These are phyloP conservation scores for Cladosporium phlei DNA, from an alignment of 2,329 filamentous ascomycete species.

Conservation along the genomic window DNA sequence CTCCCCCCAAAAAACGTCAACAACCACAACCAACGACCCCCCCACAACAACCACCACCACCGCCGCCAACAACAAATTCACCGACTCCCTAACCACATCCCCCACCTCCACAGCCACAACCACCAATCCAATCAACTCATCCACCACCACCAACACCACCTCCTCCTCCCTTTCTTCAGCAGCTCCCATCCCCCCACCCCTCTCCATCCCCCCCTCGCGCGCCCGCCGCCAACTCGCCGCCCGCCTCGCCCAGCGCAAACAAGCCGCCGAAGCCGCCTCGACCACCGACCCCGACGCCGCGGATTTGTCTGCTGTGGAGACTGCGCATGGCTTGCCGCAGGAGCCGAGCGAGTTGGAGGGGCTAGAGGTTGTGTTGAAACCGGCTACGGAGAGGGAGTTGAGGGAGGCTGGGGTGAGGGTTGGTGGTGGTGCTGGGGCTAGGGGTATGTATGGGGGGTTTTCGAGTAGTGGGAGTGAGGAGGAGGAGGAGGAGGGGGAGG, in stretches of 20 bases:
- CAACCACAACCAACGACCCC: constrained; percentile 8
- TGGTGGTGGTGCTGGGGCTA: constrained; percentile 11
- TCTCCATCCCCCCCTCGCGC: constrained; percentile 81
- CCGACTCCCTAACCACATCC: constrained; percentile 3
- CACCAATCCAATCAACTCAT: constrained; percentile 9
- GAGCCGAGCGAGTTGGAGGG: constrained; percentile 24
- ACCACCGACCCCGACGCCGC: constrained; percentile 30
- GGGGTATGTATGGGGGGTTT: constrained; percentile 24
- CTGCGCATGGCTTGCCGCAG: constrained; percentile 28
- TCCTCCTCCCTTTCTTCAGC: no score
- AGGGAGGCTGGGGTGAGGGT: constrained; percentile 21
- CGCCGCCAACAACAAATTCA: constrained; percentile 6
- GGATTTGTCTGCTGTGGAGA: constrained; percentile 28
- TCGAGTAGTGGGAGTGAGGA: constrained; percentile 32
- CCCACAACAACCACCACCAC: constrained; percentile 1
- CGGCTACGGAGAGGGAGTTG: constrained; percentile 10
- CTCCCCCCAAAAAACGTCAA: no score
- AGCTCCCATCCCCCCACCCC: constrained; percentile 58
- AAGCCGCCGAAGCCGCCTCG: constrained; percentile 24
- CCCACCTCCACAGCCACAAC: not conserved
- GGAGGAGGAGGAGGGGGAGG: constrained; percentile 33
- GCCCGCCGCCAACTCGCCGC: constrained; percentile 88
- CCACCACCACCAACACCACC: constrained; percentile 3
- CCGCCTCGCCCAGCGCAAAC: constrained; percentile 58
- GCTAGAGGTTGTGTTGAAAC: constrained; percentile 2